Base-by-base conservation (phyloP, 2,329 filamentous ascomycete species). In the Alternaria triticimaculans region DNA sequence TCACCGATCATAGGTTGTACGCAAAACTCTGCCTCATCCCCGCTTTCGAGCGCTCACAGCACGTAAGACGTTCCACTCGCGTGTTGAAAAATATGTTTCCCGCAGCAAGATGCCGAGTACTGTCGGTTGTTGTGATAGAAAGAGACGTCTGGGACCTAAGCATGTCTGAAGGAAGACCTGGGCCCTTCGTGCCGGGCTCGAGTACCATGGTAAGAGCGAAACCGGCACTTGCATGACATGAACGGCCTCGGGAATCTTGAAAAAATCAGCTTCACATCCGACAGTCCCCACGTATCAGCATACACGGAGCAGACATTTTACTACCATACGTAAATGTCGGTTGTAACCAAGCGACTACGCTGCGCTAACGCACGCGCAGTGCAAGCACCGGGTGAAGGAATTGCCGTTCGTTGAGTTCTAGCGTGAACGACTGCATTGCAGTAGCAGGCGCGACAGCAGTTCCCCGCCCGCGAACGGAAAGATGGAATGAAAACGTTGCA, bases 321-420 rank as follows among this genome's bases (percentile, higher is more conserved):
- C 37, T 33, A 26, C 15, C 44, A 21, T 15, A 55, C 28, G 41
- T 44, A 21, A 26, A 21, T 53, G 33, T 43, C 28, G 49, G 44
- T 51, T 54, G 37, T 54, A 43, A 28, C 55, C 28, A 15, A 56
- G 28, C 48, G 43, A 48, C 41, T 48, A 53, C 51, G 45, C 51
- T 56, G 48, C 57, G 43, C 46, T 63, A 56, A 51, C 45, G 45
- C 33, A 55, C 20, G 11, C 45, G 44, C 30, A 54, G 51, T 56
- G 21, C 30, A n/a, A 37, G 5, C 30, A 10, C 23, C 20, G 30
- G 49, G 28, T 53, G 49, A 41, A 37, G 33, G 33, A 44, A n/a
- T 21, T 55, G 11, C n/a, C 21, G 37, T 55, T 55, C 37, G 23
- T 44, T 55, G 33, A 18, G 37, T 55, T 41, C 37, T 44, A 41